Base-by-base conservation (phyloP, 179 eudicot genomes). In the Spinacia oleracea region DNA sequence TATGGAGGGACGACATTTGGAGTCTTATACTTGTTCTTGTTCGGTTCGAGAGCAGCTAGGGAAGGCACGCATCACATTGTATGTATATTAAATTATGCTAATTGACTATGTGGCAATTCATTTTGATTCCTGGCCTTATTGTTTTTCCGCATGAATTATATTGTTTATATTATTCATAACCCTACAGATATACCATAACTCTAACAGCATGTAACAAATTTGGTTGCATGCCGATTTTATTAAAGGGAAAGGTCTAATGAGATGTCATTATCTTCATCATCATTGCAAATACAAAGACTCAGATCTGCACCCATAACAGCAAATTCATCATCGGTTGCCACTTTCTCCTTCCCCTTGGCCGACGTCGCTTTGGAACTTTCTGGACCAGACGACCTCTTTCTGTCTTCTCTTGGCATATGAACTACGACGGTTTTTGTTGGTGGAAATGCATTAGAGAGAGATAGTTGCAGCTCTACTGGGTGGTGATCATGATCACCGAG, bases 231-330 rank as follows among this genome's bases (percentile, higher is more conserved):
- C 53, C 4, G 16, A 35, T 4, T 5, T 21, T 5, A 43, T 75
- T 42, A 75, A 27, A 75, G 78, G 12, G 56, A 59, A 18, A 75
- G 78, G 0, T 60, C 56, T 16, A 75, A 9, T 12, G 78, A 75
- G 40, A 59, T 11, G 0, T 60, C 56, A 16, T 75, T 18, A 35
- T 20, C 56, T 25, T 75, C 27, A 35, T 20, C 8, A 21, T 20
- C 16, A 21, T 27, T 8, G 20, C 27, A 60, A 18, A 53, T 29
- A 14, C 31, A 31, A 3, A 62, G 18, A 25, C 23, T 60, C 4
- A 75, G 7, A 21, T 7, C 60, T 55, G 42, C 1, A 42, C 60
- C 68, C 6, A 15, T 20, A 23, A 0, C 32, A 21, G 16, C 3
- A 74, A 20, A 56, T 31, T 73, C 27, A 35, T 34, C 21, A 7